These are phyloP conservation scores for Cryptococcus jaspeensis DNA, from an alignment of 1,284 basidiomycete species.

Conservation along the genomic window DNA sequence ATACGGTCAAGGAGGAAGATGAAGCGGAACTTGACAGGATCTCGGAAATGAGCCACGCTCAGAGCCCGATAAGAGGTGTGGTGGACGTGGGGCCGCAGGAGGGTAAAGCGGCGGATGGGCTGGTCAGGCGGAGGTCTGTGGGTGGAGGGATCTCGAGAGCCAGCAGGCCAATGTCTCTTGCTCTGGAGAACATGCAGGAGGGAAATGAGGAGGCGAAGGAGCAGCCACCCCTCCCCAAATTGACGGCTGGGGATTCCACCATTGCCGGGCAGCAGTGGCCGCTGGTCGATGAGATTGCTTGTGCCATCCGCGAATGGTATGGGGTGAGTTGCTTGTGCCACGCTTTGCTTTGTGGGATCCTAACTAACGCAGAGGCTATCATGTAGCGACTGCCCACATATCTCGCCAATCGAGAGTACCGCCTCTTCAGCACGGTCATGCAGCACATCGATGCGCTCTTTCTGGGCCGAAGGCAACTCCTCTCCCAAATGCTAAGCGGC, in stretches of 20 bases:
- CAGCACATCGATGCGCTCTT: constrained; percentile 90
- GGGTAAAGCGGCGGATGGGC: neutral
- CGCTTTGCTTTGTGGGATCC: too few species aligned
- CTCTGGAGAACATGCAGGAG: constrained; percentile 13
- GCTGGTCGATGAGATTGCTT: constrained; percentile 95
- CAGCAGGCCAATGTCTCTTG: constrained; percentile 38
- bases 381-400: constrained; percentile 82
- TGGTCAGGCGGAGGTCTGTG: constrained; percentile 2
- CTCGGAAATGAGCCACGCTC: neutral
- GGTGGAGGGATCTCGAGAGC: constrained; percentile 3
- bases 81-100: constrained; percentile 11
- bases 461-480: constrained; percentile 80
- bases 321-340: constrained; percentile 54
- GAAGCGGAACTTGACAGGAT: constrained; percentile 32
- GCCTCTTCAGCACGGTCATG: constrained; percentile 79
- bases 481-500: constrained; percentile 80
- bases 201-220: constrained; percentile 58
- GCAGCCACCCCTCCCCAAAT: constrained; percentile 83
- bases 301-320: constrained; percentile 93
- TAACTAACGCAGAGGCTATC: too few species aligned
- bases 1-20: constrained; percentile 71
- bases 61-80: neutral
- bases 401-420: constrained; percentile 83
- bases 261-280: constrained; percentile 76
- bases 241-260: constrained; percentile 91